phyloP scores from a whole-genome alignment of 2,329 filamentous ascomycete species.

The Xylariaceae sp. region DNA sequence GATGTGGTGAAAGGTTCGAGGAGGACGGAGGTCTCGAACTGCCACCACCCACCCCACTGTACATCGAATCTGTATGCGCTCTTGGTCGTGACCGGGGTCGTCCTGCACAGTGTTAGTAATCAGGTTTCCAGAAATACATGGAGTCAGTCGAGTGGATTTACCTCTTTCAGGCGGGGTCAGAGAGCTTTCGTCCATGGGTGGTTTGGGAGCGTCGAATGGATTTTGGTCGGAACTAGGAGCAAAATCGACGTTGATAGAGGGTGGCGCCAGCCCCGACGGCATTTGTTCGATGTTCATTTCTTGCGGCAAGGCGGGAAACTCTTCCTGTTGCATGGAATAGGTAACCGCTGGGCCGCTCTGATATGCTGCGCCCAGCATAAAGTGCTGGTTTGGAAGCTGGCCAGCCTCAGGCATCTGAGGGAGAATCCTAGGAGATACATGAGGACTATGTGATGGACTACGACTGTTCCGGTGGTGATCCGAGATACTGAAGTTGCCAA shows the following conservation, averaged over 20 bases:
- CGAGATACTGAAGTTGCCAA: constrained; percentile 75
- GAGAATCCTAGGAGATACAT: constrained; percentile 57
- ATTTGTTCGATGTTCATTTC: constrained; percentile 56
- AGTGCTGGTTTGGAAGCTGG: constrained; percentile 41
- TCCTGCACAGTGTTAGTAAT: constrained; percentile 35
- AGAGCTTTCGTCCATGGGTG: constrained; percentile 67
- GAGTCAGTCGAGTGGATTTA: constrained; percentile 33
- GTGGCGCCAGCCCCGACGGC: constrained; percentile 55
- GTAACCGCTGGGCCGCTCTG: constrained; percentile 40
- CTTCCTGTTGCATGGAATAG: constrained; percentile 39
- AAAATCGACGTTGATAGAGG: constrained; percentile 90
- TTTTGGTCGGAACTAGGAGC: constrained; percentile 67
- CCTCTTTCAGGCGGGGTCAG: constrained; percentile 74
- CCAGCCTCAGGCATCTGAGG: constrained; percentile 51
- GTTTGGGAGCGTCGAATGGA: constrained; percentile 61
- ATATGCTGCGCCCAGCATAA: constrained; percentile 42
- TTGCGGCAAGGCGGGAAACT: constrained; percentile 48
- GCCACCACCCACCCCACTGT: constrained; percentile 39
- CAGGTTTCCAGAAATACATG: constrained; percentile 3
- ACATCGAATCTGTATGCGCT: constrained; percentile 57
- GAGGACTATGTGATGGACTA: constrained; percentile 71
- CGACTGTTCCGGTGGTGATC: constrained; percentile 65
- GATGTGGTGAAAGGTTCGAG: constrained; percentile 46
- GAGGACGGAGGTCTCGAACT: constrained; percentile 38
- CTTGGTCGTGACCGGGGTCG: constrained; percentile 47